Evolutionary conservation across 352 stramenopile species (phyloP), one percentile per base, ranked within the genome.

Genomic region (Phytophthora lateralis): DNA sequence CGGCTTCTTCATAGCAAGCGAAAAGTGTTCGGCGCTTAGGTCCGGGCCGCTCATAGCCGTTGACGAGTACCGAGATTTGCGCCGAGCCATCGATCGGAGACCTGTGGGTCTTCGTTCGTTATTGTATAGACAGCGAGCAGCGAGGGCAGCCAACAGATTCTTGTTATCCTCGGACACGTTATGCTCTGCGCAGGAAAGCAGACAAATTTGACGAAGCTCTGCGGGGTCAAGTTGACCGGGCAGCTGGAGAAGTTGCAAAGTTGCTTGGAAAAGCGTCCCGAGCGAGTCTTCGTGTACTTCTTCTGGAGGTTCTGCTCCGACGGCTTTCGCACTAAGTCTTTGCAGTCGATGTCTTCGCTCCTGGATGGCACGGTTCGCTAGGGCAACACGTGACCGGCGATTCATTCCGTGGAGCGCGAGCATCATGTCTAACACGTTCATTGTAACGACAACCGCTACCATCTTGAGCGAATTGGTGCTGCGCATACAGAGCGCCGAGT

Each of bases 401-500:
- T 63, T 58, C 59, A 76, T 68, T 10, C 69, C 69, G 17, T 71
- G 51, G 0, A 76, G 37, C 3, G 63, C 55, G 2, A 76, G 56
- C 38, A 58, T 42, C 29, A 57, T 52, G 24, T 66, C 29, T 0
- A 71, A 0, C 0, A 55, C 14, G 37, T 76, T 72, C 6, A 68
- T 50, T 10, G 39, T 43, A 24, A 72, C 58, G 4, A 68, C 59
- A 14, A 65, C 51, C 14, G 30, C 43, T 1, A 64, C 69, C 45
- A 65, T 74, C 18, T 71, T 66, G 3, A 73, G 4, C 0, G 68
- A 66, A 12, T 76, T 76, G 6, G 49, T 61, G 15, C 49, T 68
- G 38, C 63, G 64, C 68, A 76, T 71, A 6, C 68, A 76, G 9
- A 76, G 55, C 0, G 59, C 51, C 4, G 54, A 73, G 30, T 80